Percentiles rank a stretch among this genome's conserved stretches.
Evolutionary conservation across 441 rosid species (phyloP).

Genomic region (Geranium incanum): DNA sequence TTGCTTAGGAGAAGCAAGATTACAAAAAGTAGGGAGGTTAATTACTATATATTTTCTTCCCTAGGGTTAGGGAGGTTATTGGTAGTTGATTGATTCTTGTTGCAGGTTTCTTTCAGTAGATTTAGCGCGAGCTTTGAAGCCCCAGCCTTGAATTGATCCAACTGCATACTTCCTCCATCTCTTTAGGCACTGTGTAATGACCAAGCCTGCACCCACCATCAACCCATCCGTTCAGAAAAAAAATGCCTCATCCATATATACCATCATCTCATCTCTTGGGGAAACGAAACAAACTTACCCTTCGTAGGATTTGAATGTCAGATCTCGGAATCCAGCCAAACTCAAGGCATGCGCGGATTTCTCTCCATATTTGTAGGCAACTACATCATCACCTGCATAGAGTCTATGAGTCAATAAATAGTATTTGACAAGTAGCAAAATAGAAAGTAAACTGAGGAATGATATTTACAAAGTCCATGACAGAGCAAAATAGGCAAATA

Average conservation of each 20-base stretch:
- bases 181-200: constrained; percentile 79
- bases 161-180: constrained; percentile 69
- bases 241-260: neutral
- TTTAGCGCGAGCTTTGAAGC: constrained; percentile 49
- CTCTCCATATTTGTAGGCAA: constrained; percentile 9
- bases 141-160: constrained; percentile 68
- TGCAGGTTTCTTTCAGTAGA: no score
- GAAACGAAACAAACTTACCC: constrained; percentile 38
- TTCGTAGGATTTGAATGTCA: constrained; percentile 4
- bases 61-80: constrained; percentile 18
- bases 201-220: constrained; percentile 57
- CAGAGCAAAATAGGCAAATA: constrained; percentile 50
- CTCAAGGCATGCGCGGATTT: neutral
- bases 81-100: constrained; percentile 6
- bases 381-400: constrained; percentile 45
- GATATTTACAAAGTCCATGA: constrained; percentile 47
- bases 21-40: constrained; percentile 22
- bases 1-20: constrained; percentile 25
- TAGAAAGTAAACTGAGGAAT: neutral
- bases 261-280: neutral
- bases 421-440: no score
- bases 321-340: constrained; percentile 1
- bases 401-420: neutral
- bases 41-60: constrained; percentile 28
- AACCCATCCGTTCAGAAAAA: neutral